phyloP scores from a whole-genome alignment of 192 early-diverging fungal species.

The Spinellus fusiger region DNA sequence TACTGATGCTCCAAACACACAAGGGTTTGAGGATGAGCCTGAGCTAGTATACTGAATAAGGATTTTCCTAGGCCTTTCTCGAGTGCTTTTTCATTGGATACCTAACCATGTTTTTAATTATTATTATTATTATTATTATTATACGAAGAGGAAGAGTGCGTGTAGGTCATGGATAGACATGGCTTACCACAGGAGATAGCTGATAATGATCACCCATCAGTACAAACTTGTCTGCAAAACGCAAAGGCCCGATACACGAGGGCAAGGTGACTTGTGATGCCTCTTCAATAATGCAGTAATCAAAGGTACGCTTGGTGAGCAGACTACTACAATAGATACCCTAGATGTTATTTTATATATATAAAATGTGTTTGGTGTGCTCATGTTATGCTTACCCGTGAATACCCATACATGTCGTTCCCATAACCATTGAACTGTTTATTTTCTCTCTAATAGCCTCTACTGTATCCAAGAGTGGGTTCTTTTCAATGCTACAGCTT shows the following conservation, averaged over 20 bases:
- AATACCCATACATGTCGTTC: too few species aligned
- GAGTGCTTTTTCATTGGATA: constrained; percentile 49
- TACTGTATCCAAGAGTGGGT: too few species aligned
- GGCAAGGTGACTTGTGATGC: constrained; percentile 93
- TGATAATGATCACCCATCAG: constrained; percentile 96
- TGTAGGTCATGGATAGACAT: not conserved
- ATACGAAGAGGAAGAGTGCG: not conserved
- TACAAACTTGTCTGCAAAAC: constrained; percentile 77
- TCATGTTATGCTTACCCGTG: not conserved
- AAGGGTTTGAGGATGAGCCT: constrained; percentile 75
- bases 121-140: not conserved
- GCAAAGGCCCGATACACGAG: constrained; percentile 82
- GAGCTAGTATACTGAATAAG: constrained; percentile 76
- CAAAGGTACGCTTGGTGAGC: constrained; percentile 69
- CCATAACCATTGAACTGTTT: too few species aligned
- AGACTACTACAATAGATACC: not conserved
- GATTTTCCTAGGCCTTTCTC: constrained; percentile 53
- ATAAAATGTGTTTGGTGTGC: not conserved
- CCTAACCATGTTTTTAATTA: constrained; percentile 27
- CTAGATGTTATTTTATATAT: not conserved
- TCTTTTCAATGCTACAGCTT: not conserved
- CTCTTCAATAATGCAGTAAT: constrained; percentile 96
- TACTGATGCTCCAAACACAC: constrained; percentile 78
- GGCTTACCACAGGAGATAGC: constrained; percentile 78
- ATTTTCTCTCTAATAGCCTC: too few species aligned